These are phyloP conservation scores for Gaeumannomyces sp. DNA, from an alignment of 2,329 filamentous ascomycete species.

Conservation along the genomic window DNA sequence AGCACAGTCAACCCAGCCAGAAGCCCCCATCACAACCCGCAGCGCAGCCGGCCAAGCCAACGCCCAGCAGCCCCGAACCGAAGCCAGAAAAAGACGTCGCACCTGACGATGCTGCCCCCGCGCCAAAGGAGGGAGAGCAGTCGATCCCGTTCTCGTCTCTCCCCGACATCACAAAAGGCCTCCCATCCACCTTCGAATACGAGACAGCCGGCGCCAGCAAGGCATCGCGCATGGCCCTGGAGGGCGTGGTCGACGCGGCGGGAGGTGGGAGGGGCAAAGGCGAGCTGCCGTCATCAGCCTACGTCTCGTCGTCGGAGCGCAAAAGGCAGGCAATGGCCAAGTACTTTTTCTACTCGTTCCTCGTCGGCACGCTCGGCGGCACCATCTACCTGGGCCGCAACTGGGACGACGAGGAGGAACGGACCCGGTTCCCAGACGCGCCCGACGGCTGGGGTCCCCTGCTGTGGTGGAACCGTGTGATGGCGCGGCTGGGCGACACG, in stretches of 20 bases:
- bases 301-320: slow-evolving; percentile 85
- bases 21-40: neutral
- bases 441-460: slow-evolving; percentile 72
- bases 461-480: slow-evolving; percentile 75
- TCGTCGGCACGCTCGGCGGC: slow-evolving; percentile 49
- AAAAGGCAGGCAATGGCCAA: slow-evolving; percentile 71
- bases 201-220: slow-evolving; percentile 54
- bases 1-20: neutral
- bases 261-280: slow-evolving; percentile 52
- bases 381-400: slow-evolving; percentile 77
- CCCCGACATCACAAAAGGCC: slow-evolving; percentile 88
- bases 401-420: slow-evolving; percentile 72
- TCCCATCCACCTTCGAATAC: slow-evolving; percentile 81
- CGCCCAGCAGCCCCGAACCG: neutral
- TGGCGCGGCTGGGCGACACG: slow-evolving; percentile 66
- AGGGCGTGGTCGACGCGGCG: slow-evolving; percentile 29
- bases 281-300: slow-evolving; percentile 70
- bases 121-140: slow-evolving; percentile 23
- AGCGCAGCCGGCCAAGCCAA: neutral
- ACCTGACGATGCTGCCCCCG: slow-evolving; percentile 4
- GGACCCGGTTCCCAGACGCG: slow-evolving; percentile 56
- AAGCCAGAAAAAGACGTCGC: neutral
- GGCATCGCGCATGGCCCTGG: slow-evolving; percentile 29
- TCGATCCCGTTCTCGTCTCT: slow-evolving; percentile 59
- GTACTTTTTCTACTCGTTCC: slow-evolving; percentile 60